These are phyloP conservation scores for Rhazya stricta DNA, from an alignment of 257 asterid genomes.

Conservation along the genomic window DNA sequence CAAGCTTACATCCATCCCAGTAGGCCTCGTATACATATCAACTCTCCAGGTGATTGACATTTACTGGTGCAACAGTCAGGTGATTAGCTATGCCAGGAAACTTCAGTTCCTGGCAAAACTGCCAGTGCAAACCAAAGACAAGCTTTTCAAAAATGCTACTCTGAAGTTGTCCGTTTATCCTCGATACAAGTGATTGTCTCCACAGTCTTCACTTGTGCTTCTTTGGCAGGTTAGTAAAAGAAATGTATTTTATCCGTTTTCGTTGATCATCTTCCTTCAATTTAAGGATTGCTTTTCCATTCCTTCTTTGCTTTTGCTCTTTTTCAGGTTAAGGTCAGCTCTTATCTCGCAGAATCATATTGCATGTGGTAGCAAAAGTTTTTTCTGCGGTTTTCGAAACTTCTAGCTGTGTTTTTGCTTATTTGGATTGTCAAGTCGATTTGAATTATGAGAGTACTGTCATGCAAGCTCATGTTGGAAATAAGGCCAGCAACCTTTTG, in stretches of 20 bases:
- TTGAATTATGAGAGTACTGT: background rate
- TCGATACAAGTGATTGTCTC: background rate
- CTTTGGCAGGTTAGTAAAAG: background rate
- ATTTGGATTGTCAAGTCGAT: background rate
- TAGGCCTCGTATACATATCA: constrained; percentile 9
- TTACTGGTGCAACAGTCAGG: constrained; percentile 10
- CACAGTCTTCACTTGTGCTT: background rate
- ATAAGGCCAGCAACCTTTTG: background rate
- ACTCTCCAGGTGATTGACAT: constrained; percentile 20
- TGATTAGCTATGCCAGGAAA: constrained; percentile 20
- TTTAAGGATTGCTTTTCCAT: background rate
- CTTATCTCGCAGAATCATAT: too few relatives aligned
- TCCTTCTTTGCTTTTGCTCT: background rate
- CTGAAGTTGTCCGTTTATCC: background rate
- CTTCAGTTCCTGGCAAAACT: constrained; percentile 3
- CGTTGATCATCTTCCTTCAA: background rate
- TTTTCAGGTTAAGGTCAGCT: too few relatives aligned
- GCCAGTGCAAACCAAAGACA: background rate
- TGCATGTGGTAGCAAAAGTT: background rate
- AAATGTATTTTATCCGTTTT: background rate
- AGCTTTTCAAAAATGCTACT: background rate
- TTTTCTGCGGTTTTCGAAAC: background rate
- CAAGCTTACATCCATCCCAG: constrained; percentile 15
- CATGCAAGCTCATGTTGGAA: background rate
- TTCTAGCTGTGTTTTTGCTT: background rate